Percentiles rank a stretch among this genome's conserved stretches.
Evolutionary conservation across 352 stramenopile genomes (phyloP).

Genomic region (Pythium rishiriense): DNA sequence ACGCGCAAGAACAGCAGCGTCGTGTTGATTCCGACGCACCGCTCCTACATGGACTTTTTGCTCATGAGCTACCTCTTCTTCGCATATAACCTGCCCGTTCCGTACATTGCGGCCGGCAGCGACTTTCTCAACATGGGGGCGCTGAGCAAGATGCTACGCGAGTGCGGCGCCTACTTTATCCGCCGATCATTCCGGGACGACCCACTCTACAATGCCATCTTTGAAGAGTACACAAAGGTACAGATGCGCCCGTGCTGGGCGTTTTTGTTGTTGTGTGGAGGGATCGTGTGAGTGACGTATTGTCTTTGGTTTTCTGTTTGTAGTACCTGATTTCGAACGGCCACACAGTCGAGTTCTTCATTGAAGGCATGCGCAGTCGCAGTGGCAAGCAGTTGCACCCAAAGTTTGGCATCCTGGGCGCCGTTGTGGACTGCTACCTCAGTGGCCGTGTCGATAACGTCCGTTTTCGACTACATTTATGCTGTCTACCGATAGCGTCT

Average conservation of each 20-base stretch:
- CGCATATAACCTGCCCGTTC: conserved; percentile 85
- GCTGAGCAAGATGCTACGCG: conserved; percentile 61
- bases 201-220: conserved; percentile 71
- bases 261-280: too few relatives aligned
- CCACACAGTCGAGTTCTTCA: conserved; percentile 87
- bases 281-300: background rate
- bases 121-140: conserved; percentile 80
- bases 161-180: conserved; percentile 82
- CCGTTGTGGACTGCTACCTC: conserved; percentile 73
- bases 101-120: conserved; percentile 77
- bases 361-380: conserved; percentile 80
- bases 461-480: conserved; percentile 23
- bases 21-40: conserved; percentile 84
- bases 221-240: conserved; percentile 78
- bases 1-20: conserved; percentile 48
- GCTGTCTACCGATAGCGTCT: background rate
- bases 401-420: conserved; percentile 77
- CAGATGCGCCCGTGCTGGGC: background rate
- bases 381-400: conserved; percentile 82
- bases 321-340: conserved; percentile 72
- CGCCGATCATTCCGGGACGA: conserved; percentile 74
- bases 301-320: background rate
- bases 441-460: conserved; percentile 75
- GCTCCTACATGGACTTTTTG: conserved; percentile 85
- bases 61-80: conserved; percentile 89